Evolutionary conservation across 257 asterid genomes (phyloP).

Genomic region (Thymus quinquecostatus): DNA sequence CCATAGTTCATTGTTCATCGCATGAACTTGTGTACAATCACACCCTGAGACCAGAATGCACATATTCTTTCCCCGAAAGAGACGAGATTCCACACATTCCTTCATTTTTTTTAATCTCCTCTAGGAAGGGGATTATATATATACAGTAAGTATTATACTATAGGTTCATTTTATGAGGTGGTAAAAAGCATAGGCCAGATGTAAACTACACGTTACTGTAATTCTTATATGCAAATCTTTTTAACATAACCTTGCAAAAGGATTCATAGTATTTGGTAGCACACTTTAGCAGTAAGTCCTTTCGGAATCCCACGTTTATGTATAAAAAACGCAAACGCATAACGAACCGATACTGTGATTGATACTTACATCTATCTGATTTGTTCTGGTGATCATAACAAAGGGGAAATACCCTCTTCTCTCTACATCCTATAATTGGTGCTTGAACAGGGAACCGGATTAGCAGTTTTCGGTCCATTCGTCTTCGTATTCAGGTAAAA

Average conservation of each 20-base stretch:
- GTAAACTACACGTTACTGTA: slow-evolving; percentile 17
- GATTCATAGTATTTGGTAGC: slow-evolving; percentile 5
- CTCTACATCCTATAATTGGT: slow-evolving; percentile 18
- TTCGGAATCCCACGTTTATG: not conserved
- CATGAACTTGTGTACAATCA: slow-evolving; percentile 1
- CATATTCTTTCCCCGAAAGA: slow-evolving; percentile 24
- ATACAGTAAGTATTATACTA: slow-evolving; percentile 27
- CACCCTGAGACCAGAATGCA: slow-evolving; percentile 31
- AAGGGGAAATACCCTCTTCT: slow-evolving; percentile 19
- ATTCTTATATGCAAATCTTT: slow-evolving; percentile 17
- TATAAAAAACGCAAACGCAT: not conserved
- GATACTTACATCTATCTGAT: slow-evolving; percentile 31
- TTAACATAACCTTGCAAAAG: slow-evolving; percentile 17
- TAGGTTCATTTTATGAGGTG: slow-evolving; percentile 21
- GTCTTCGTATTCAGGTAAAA: not conserved
- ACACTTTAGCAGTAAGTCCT: slow-evolving; percentile 24
- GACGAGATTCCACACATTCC: slow-evolving; percentile 37
- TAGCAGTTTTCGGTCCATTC: not conserved
- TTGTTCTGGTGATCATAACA: slow-evolving; percentile 7
- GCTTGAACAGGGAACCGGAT: slow-evolving; percentile 25
- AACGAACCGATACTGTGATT: slow-evolving; percentile 9
- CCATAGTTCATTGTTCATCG: slow-evolving; percentile 13
- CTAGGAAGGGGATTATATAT: slow-evolving; percentile 20
- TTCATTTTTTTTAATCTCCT: slow-evolving; percentile 37
- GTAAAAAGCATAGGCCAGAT: slow-evolving; percentile 24